These are phyloP conservation scores for Candida khao-thaluensis DNA, from an alignment of 805 yeast genomes.

Conservation along the genomic window DNA sequence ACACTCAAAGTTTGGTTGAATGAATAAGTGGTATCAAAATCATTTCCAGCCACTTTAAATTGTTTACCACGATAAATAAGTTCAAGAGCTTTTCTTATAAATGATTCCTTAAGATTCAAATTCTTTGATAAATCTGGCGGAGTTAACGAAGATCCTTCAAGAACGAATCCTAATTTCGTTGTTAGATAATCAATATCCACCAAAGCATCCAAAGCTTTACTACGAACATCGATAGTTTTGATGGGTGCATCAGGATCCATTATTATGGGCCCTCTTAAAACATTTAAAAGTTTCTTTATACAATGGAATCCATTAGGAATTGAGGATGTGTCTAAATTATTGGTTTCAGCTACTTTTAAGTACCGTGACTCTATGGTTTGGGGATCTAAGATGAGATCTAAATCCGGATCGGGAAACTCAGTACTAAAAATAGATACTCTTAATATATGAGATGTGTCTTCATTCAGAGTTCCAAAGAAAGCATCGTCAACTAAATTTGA, in stretches of 20 bases:
- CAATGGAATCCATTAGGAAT: constrained; percentile 60
- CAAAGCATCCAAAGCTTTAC: constrained; percentile 53
- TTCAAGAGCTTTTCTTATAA: constrained; percentile 54
- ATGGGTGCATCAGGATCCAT: constrained; percentile 42
- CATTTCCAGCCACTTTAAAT: constrained; percentile 21
- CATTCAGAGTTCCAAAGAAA: constrained; percentile 27
- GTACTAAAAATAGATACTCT: constrained; percentile 53
- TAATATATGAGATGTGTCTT: constrained; percentile 29
- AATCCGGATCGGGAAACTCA: constrained; percentile 42
- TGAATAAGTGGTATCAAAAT: constrained; percentile 26
- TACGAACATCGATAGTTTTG: constrained; percentile 55
- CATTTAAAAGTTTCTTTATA: constrained; percentile 57
- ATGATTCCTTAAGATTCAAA: constrained; percentile 46
- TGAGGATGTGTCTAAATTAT: constrained; percentile 27
- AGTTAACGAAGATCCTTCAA: constrained; percentile 30
- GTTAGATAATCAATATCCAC: constrained; percentile 55
- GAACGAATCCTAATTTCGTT: constrained; percentile 45
- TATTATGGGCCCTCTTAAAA: constrained; percentile 65
- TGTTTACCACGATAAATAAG: constrained; percentile 35
- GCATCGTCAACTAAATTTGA: constrained; percentile 32
- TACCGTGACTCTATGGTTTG: constrained; percentile 54
- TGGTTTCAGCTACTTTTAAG: constrained; percentile 31
- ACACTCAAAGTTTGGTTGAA: constrained; percentile 34
- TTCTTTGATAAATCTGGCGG: constrained; percentile 46
- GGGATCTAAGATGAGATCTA: constrained; percentile 43